phyloP scores from a whole-genome alignment of 805 yeast genomes.

The Saturnispora serradocipensis region DNA sequence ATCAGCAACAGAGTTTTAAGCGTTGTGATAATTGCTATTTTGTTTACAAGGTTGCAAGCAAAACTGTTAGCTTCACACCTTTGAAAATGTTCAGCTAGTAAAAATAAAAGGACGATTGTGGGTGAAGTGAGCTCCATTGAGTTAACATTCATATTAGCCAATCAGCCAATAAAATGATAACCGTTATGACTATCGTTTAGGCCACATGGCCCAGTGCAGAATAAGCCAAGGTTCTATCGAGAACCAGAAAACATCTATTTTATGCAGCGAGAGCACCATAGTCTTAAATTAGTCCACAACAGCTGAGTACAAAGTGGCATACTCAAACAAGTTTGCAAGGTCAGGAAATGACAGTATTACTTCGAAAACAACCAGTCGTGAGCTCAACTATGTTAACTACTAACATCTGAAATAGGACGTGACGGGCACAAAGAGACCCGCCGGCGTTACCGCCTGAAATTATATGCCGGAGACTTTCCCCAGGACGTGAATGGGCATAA shows the following conservation, averaged over 20 bases:
- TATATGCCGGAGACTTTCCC: constrained; percentile 24
- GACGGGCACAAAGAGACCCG: constrained; percentile 9
- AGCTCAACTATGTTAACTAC: not conserved
- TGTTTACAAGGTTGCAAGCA: not conserved
- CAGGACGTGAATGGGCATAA: constrained; percentile 13
- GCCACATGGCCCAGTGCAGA: constrained; percentile 17
- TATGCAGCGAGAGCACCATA: not conserved
- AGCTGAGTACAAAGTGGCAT: not conserved
- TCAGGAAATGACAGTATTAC: not conserved
- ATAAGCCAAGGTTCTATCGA: constrained; percentile 11
- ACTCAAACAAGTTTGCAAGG: constrained; percentile 2
- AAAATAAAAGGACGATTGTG: constrained; percentile 13
- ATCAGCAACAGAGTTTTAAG: not conserved
- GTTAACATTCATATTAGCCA: constrained; percentile 11
- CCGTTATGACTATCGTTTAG: constrained; percentile 21
- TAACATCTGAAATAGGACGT: not conserved
- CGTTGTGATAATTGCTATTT: not conserved
- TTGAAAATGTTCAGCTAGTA: constrained; percentile 16
- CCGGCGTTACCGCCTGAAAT: constrained; percentile 23
- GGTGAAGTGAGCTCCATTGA: constrained; percentile 24
- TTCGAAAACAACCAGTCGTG: not conserved
- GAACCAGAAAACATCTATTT: not conserved
- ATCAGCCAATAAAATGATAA: constrained; percentile 9
- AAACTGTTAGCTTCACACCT: constrained; percentile 13
- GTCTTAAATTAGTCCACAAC: not conserved